A percentile compares a stretch with the other conserved stretches of the same genome.
Evolutionary conservation across 306 rosid species (phyloP).

Genomic region (Datisca glomerata): DNA sequence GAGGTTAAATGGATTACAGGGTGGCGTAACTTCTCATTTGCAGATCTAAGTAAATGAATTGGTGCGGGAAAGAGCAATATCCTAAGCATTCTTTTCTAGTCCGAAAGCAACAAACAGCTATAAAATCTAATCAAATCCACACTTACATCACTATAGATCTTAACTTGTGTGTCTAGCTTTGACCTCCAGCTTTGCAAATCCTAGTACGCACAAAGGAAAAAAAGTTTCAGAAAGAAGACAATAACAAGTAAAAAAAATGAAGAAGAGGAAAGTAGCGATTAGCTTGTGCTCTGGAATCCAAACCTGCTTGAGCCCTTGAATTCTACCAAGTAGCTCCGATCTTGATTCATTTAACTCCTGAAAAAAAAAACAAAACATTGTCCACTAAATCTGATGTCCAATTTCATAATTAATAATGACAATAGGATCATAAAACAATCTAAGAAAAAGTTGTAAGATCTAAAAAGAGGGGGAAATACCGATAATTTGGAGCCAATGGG

Average conservation of each 20-base stretch:
- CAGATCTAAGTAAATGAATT: not conserved
- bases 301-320: constrained; percentile 90
- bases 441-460: not conserved
- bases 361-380: constrained; percentile 8
- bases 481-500: constrained; percentile 60
- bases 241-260: no score
- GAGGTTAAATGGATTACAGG: no score
- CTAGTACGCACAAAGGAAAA: constrained; percentile 20
- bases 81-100: no score
- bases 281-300: no score
- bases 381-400: not conserved
- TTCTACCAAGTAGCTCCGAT: constrained; percentile 69
- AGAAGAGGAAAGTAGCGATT: no score
- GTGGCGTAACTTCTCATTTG: no score
- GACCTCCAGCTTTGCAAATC: constrained; percentile 95
- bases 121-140: not conserved
- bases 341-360: constrained; percentile 91
- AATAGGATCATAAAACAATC: not conserved
- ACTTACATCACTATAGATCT: constrained; percentile 79
- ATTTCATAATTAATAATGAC: not conserved
- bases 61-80: not conserved
- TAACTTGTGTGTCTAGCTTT: constrained; percentile 77
- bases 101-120: no score
- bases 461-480: constrained; percentile 17
- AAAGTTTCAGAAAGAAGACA: not conserved